phyloP scores from a whole-genome alignment of 2,329 filamentous ascomycete genomes.

The Fusarium dlaminii region DNA sequence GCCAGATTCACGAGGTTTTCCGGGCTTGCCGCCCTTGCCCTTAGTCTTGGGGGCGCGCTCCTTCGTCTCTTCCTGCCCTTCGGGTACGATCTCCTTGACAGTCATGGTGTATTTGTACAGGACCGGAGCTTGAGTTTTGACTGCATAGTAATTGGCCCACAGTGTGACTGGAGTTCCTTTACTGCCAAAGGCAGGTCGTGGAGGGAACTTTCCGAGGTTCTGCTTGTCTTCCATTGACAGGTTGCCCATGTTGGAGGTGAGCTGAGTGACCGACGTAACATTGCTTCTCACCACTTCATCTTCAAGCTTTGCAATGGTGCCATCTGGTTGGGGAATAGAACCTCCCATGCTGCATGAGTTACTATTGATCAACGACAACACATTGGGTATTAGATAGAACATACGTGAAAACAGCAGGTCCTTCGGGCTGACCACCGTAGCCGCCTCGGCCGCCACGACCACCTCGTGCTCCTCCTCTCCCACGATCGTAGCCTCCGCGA shows the following conservation, averaged over 20 bases:
- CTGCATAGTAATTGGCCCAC: constrained; percentile 65
- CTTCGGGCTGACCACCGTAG: background rate
- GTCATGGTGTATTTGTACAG: constrained; percentile 59
- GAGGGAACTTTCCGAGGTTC: constrained; percentile 50
- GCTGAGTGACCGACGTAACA: constrained; percentile 39
- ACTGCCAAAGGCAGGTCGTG: constrained; percentile 60
- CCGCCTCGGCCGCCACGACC: constrained; percentile 25
- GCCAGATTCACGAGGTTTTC: constrained; percentile 10
- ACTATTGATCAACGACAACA: background rate
- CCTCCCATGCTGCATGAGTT: constrained; percentile 37
- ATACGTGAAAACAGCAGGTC: constrained; percentile 34
- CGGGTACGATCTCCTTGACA: constrained; percentile 41
- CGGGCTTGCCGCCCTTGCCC: constrained; percentile 17
- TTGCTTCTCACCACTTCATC: constrained; percentile 49
- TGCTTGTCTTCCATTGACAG: constrained; percentile 43
- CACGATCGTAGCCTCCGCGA: constrained; percentile 32
- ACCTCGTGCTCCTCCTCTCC: constrained; percentile 35
- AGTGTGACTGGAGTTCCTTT: constrained; percentile 54
- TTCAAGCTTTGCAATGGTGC: constrained; percentile 50
- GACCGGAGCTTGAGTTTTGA: constrained; percentile 50
- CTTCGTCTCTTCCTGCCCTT: constrained; percentile 15
- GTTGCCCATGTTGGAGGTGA: constrained; percentile 51
- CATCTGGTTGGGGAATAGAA: constrained; percentile 37
- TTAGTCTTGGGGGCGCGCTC: constrained; percentile 9
- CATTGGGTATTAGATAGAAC: background rate